Conservation (phyloP, 176 grass and related monocot species). For the Paspalum vaginatum region DNA sequence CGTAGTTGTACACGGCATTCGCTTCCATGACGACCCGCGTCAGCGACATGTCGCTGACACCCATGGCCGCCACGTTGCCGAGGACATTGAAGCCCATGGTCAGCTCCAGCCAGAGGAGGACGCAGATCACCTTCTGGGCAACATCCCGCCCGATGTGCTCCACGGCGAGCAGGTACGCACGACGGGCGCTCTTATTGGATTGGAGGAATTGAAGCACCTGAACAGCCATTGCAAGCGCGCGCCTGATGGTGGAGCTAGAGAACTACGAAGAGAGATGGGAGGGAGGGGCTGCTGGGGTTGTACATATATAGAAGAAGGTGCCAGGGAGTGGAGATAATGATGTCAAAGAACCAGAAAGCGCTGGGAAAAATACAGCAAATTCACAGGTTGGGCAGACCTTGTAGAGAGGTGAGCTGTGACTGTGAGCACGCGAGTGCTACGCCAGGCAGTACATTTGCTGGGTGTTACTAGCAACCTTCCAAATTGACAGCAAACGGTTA, state of each 20-base stretch:
- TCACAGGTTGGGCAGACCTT: not conserved
- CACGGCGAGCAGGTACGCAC: too few relatives aligned
- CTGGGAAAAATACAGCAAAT: not conserved
- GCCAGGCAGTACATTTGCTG: not conserved
- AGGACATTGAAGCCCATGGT: conserved; percentile 8
- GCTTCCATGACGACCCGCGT: not conserved
- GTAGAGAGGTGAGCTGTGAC: too few relatives aligned
- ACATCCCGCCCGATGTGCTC: not conserved
- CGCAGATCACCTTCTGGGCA: not conserved
- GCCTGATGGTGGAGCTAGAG: not conserved
- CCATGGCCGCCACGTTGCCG: not conserved
- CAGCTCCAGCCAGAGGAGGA: conserved; percentile 36
- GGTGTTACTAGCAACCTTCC: not conserved
- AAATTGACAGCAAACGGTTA: not conserved
- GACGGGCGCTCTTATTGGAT: not conserved
- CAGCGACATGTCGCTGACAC: not conserved
- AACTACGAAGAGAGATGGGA: too few relatives aligned
- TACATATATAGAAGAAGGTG: not conserved
- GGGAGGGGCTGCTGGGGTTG: not conserved
- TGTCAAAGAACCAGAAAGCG: not conserved
- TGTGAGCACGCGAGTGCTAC: too few relatives aligned
- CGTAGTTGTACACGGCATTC: not conserved
- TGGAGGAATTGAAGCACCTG: not conserved
- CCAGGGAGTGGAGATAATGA: not conserved
- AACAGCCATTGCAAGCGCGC: not conserved